These are phyloP conservation scores for Clarireedia hainanense DNA, from an alignment of 2,329 filamentous ascomycete genomes.

Conservation along the genomic window DNA sequence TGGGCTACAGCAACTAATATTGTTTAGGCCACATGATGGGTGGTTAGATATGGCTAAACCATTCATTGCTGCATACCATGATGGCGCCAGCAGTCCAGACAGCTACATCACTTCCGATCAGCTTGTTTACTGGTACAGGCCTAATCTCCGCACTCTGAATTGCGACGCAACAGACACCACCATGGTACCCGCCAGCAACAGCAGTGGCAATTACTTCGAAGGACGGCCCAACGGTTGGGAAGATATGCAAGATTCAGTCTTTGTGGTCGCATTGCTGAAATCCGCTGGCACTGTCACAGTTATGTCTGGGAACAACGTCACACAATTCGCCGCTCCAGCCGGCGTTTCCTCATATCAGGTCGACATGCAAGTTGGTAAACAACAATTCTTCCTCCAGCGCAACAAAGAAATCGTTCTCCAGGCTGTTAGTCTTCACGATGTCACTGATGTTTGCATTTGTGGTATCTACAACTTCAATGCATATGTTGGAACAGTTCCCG, in stretches of 20 bases:
- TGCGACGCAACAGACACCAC: conserved; percentile 30
- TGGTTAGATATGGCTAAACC: conserved; percentile 32
- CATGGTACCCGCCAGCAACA: conserved; percentile 18
- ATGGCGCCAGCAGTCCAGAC: conserved; percentile 10
- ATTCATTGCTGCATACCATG: conserved; percentile 20
- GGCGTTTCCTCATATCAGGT: conserved; percentile 17
- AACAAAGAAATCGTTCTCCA: conserved; percentile 11
- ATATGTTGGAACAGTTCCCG: conserved; percentile 19
- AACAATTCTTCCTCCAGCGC: conserved; percentile 16
- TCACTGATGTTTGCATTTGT: conserved; percentile 16
- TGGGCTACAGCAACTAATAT: not conserved
- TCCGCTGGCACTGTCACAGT: conserved; percentile 24
- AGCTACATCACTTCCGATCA: conserved; percentile 22
- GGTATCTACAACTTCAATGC: conserved; percentile 23
- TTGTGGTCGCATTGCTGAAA: conserved; percentile 26
- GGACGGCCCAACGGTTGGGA: conserved; percentile 19
- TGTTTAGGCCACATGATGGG: conserved; percentile 36
- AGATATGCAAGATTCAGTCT: conserved; percentile 27
- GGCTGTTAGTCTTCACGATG: conserved; percentile 15
- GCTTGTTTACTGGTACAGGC: conserved; percentile 36
- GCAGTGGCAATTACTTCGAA: conserved; percentile 20
- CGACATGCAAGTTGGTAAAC: conserved; percentile 16
- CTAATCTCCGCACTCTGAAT: conserved; percentile 22
- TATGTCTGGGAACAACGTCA: conserved; percentile 21
- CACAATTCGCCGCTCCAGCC: conserved; percentile 16